A percentile compares a stretch with the other conserved stretches of the same genome.
Conservation (phyloP, 2,329 filamentous ascomycete genomes). For the Drechslerella coelobrocha region DNA sequence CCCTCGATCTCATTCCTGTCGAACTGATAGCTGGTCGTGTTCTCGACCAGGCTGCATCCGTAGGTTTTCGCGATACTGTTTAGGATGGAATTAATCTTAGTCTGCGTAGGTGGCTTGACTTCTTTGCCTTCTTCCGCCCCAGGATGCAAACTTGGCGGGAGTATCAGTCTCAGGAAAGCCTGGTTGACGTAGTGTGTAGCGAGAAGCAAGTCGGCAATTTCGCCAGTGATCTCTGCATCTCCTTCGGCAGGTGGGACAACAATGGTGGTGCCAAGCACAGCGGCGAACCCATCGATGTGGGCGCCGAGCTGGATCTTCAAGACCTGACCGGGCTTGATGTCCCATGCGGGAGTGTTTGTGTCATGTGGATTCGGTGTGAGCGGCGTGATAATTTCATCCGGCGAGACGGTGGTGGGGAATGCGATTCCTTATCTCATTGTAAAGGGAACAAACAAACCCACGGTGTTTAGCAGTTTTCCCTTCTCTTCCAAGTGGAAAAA, state of each 20-base stretch:
- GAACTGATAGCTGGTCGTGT: slow-evolving; percentile 96
- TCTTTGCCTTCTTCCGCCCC: slow-evolving; percentile 52
- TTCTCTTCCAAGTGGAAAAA: too few relatives aligned
- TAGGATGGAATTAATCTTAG: slow-evolving; percentile 82
- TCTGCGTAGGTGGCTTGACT: slow-evolving; percentile 78
- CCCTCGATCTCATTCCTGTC: slow-evolving; percentile 97
- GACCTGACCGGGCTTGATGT: slow-evolving; percentile 82
- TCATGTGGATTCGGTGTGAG: slow-evolving; percentile 93
- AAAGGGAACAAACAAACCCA: neutral
- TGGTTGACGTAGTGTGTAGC: slow-evolving; percentile 97
- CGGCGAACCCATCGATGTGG: slow-evolving; percentile 95
- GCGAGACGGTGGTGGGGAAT: slow-evolving; percentile 94
- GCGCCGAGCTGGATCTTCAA: slow-evolving; percentile 99
- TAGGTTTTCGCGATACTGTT: slow-evolving; percentile 92
- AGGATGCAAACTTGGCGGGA: slow-evolving; percentile 85
- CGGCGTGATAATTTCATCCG: slow-evolving; percentile 90
- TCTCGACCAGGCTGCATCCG: slow-evolving; percentile 92
- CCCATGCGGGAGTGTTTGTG: slow-evolving; percentile 77
- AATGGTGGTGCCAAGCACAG: slow-evolving; percentile 93
- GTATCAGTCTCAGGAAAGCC: slow-evolving; percentile 85
- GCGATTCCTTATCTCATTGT: slow-evolving; percentile 70
- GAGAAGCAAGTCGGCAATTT: slow-evolving; percentile 83
- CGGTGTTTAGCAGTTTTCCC: too few relatives aligned
- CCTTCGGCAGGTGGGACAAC: slow-evolving; percentile 71
- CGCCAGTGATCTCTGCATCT: slow-evolving; percentile 71